Evolutionary conservation across 495 filamentous ascomycete species (phyloP).

Genomic region (Penicillium antarcticum): DNA sequence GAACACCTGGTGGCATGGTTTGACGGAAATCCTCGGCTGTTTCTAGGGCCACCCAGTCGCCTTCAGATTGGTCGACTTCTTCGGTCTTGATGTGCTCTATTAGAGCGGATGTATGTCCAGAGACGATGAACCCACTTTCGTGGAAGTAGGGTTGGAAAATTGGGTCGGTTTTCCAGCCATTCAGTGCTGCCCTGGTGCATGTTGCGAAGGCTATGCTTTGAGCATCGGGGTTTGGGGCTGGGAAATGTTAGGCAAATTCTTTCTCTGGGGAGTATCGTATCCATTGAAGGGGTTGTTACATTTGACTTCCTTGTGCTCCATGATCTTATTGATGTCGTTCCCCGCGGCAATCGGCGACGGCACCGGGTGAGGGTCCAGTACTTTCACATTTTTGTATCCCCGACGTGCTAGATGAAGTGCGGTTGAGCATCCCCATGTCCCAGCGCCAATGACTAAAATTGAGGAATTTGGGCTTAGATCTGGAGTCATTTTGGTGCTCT

Average conservation of each 20-base stretch:
- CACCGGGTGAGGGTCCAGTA: conserved; percentile 43
- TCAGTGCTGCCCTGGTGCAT: conserved; percentile 34
- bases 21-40: conserved; percentile 43
- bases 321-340: conserved; percentile 57
- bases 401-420: conserved; percentile 49
- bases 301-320: conserved; percentile 45
- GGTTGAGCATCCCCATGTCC: conserved; percentile 51
- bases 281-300: conserved; percentile 17
- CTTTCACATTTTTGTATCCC: conserved; percentile 45
- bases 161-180: conserved; percentile 46
- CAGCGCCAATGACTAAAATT: conserved; percentile 45
- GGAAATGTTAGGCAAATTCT: conserved; percentile 4
- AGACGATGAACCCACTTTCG: conserved; percentile 44
- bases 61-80: conserved; percentile 28
- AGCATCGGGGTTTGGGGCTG: conserved; percentile 18
- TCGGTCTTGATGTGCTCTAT: conserved; percentile 35
- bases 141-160: conserved; percentile 50
- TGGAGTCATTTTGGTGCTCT: conserved; percentile 11
- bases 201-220: conserved; percentile 32
- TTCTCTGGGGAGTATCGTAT: neutral
- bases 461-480: conserved; percentile 13
- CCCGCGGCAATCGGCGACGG: conserved; percentile 52
- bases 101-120: conserved; percentile 33
- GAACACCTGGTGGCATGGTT: conserved; percentile 50
- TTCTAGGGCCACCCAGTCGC: conserved; percentile 23